Percentiles rank a stretch among this genome's conserved stretches.
phyloP scores from a whole-genome alignment of 2,329 filamentous ascomycete genomes.

The Macrophomina pseudophaseolina region DNA sequence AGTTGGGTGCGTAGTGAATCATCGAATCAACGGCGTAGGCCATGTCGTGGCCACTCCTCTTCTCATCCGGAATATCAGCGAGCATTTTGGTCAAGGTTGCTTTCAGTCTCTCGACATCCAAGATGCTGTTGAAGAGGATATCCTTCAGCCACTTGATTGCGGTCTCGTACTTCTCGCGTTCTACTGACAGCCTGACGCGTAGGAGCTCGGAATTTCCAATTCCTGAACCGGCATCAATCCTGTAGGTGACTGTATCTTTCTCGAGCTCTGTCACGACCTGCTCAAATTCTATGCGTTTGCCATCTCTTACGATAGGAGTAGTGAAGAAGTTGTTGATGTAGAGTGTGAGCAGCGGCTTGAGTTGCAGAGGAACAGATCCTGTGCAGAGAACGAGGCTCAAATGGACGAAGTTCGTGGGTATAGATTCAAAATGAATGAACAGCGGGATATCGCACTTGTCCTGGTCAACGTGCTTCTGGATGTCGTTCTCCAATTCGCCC shows the following conservation, averaged over 20 bases:
- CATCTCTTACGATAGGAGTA: conserved; percentile 79
- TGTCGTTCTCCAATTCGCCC: conserved; percentile 68
- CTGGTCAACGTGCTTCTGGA: conserved; percentile 77
- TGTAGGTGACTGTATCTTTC: conserved; percentile 86
- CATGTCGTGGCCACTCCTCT: conserved; percentile 80
- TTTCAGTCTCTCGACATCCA: conserved; percentile 70
- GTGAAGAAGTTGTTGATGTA: conserved; percentile 96
- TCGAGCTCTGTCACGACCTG: conserved; percentile 91
- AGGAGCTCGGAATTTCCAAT: conserved; percentile 83
- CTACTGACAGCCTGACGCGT: conserved; percentile 80
- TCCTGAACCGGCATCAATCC: conserved; percentile 68
- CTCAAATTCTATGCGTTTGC: conserved; percentile 82
- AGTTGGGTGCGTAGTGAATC: conserved; percentile 78
- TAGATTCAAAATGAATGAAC: conserved; percentile 97
- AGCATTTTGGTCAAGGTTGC: conserved; percentile 77
- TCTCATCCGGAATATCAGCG: conserved; percentile 88
- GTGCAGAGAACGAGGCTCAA: conserved; percentile 83
- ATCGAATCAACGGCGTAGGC: conserved; percentile 69
- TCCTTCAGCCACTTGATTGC: conserved; percentile 84
- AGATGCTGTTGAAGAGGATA: conserved; percentile 86
- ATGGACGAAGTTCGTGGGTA: conserved; percentile 90
- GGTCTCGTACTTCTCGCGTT: conserved; percentile 83
- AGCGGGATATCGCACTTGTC: conserved; percentile 70
- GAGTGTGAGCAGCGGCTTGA: conserved; percentile 82
- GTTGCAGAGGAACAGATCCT: conserved; percentile 73